A percentile compares a stretch with the other conserved stretches of the same genome.
phyloP scores from a whole-genome alignment of 2,329 filamentous ascomycete genomes.

The Colletotrichum horii region DNA sequence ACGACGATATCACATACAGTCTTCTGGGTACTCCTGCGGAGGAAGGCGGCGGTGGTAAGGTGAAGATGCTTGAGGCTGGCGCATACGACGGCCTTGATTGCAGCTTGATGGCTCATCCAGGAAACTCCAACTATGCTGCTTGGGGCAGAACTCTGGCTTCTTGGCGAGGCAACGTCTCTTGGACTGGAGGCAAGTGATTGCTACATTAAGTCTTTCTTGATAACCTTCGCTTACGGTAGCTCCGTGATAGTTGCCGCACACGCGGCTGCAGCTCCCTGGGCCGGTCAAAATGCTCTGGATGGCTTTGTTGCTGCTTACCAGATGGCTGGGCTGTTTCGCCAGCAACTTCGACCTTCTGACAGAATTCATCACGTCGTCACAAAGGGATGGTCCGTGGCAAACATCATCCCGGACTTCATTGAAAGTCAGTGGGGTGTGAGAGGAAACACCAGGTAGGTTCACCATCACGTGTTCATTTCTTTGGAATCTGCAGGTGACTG shows the following conservation, averaged over 20 bases:
- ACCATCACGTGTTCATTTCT: neutral
- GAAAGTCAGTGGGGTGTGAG: constrained; percentile 17
- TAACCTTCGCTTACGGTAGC: neutral
- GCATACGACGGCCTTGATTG: constrained; percentile 42
- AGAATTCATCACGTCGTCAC: constrained; percentile 26
- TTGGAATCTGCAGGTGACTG: neutral
- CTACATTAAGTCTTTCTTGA: accelerated
- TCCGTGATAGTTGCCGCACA: neutral
- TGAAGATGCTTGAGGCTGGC: constrained; percentile 47
- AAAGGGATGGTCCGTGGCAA: neutral
- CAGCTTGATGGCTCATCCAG: neutral
- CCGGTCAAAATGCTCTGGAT: neutral
- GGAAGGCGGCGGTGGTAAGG: constrained; percentile 47
- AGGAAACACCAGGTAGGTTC: neutral
- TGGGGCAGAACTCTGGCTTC: constrained; percentile 4
- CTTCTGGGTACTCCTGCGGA: constrained; percentile 25
- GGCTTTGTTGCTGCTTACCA: neutral
- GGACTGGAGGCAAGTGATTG: neutral
- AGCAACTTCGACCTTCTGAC: constrained; percentile 26
- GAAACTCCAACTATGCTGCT: constrained; percentile 7
- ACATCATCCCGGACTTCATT: neutral
- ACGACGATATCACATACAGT: neutral
- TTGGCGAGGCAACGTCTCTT: neutral
- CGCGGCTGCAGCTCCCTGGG: neutral
- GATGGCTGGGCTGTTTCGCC: constrained; percentile 21